Evolutionary conservation across 208 protist species (phyloP).

Genomic region (Leishmania braziliensis): DNA sequence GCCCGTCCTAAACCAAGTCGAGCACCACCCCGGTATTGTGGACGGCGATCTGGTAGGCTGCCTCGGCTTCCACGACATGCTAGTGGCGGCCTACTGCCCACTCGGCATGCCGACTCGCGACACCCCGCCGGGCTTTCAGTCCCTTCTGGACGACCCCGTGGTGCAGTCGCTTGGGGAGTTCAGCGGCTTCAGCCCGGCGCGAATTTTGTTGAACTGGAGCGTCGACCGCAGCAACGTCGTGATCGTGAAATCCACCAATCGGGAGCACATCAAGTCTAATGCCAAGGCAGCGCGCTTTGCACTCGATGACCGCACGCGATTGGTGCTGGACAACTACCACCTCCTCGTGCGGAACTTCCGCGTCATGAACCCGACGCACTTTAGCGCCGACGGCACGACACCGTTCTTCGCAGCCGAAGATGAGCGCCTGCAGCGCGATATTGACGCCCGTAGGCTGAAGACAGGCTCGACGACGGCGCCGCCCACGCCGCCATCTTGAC

Average conservation of each 20-base stretch:
- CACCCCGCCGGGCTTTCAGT: conserved; percentile 61
- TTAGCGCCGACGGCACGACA: conserved; percentile 39
- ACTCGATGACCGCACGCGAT: conserved; percentile 54
- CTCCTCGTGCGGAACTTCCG: conserved; percentile 45
- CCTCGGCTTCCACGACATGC: conserved; percentile 61
- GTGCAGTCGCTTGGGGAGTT: conserved; percentile 55
- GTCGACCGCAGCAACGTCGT: conserved; percentile 83
- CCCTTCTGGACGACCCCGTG: conserved; percentile 46
- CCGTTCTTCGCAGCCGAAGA: conserved; percentile 64
- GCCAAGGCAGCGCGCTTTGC: conserved; percentile 80
- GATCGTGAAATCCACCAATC: conserved; percentile 76
- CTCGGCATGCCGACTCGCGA: conserved; percentile 75
- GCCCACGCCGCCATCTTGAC: neutral
- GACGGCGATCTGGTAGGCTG: conserved; percentile 54
- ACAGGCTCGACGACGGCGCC: neutral
- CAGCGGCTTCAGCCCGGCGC: conserved; percentile 67
- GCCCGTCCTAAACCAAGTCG: conserved; percentile 92
- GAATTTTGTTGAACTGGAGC: conserved; percentile 82
- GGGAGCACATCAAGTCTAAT: conserved; percentile 82
- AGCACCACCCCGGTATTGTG: conserved; percentile 80
- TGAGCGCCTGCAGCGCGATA: conserved; percentile 13
- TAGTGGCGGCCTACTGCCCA: conserved; percentile 87
- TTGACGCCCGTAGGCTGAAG: neutral
- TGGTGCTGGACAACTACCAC: conserved; percentile 66
- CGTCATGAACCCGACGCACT: conserved; percentile 78